These are phyloP conservation scores for Stellera chamaejasme DNA, from an alignment of 345 rosid species.

Conservation along the genomic window DNA sequence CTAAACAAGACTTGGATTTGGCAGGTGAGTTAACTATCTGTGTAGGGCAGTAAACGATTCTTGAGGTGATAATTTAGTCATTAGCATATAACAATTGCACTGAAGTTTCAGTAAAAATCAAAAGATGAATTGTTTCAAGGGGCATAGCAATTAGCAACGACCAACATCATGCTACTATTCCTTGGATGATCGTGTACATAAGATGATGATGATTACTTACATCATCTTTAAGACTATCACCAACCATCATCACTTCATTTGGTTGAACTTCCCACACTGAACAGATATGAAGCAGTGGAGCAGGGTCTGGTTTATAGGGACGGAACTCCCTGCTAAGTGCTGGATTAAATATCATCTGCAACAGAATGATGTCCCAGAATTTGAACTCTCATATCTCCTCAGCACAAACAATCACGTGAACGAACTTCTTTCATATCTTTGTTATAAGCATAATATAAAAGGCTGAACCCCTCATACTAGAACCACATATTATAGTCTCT, in stretches of 20 bases:
- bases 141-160: background rate
- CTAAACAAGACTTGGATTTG: too few species aligned
- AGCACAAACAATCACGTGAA: too few species aligned
- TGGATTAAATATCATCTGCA: constrained; percentile 68
- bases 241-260: constrained; percentile 85
- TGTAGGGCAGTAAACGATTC: background rate
- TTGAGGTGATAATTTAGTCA: background rate
- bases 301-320: constrained; percentile 89
- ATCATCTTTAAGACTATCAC: constrained; percentile 97
- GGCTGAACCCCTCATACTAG: background rate
- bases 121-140: background rate
- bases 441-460: too few species aligned
- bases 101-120: background rate
- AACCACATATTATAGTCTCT: too few species aligned
- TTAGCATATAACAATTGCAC: background rate
- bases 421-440: too few species aligned
- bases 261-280: constrained; percentile 75
- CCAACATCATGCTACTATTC: background rate
- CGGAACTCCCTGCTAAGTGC: constrained; percentile 96
- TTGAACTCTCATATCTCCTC: too few species aligned
- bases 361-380: background rate
- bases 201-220: constrained; percentile 29
- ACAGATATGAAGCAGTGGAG: constrained; percentile 85
- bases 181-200: background rate
- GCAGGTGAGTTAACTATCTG: too few species aligned